Base-by-base conservation (phyloP, 2,329 filamentous ascomycete genomes). In the Pseudomassariella vexata region DNA sequence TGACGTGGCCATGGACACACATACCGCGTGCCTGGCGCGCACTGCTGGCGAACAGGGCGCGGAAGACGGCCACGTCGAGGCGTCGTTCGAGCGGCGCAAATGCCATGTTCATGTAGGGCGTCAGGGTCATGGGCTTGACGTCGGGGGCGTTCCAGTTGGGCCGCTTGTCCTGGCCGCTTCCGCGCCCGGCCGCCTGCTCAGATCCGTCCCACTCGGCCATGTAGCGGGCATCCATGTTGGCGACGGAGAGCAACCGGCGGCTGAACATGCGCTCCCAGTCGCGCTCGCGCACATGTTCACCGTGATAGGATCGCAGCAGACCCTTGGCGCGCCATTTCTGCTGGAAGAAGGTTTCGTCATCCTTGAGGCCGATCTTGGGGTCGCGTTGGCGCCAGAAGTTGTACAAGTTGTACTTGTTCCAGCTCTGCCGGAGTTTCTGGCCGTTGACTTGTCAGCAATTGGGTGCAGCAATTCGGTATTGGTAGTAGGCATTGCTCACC, bases 391-490 rank as follows among this genome's bases (percentile, higher is more conserved):
- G 73, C 30, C 68, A 65, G 44, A 98, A 65, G 64, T 95, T 95
- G 76, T 85, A 98, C 42, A 98, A 73, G 56, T 94, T 95, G 71
- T 87, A 88, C 67, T 95, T 94, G 70, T 87, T 94, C 92, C 90
- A 95, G 68, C 88, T 87, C 69, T 92, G 85, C 51, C 90, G 83
- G 60, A 95, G 59, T 84, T 87, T 94, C 89, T 96, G 56, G 33
- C 39, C 17, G 28, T 21, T 17, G 27, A 32, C 32, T 23, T 14
- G 38, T 38, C 25, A 39, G 37, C 34, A 10, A 8, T 19, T 32
- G 33, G 36, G 18, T 36, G 19, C 11, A 18, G 15, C 6, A 28
- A 17, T 26, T 10, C 18, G 15, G 12, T 26, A 19, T 19, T n/a
- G 33, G 15, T 22, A 25, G 34, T 30, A 32, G 29, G 28, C 19